Base-by-base conservation (phyloP, 371 early-diverging fungal genomes). In the Syncephalastrum sp. region DNA sequence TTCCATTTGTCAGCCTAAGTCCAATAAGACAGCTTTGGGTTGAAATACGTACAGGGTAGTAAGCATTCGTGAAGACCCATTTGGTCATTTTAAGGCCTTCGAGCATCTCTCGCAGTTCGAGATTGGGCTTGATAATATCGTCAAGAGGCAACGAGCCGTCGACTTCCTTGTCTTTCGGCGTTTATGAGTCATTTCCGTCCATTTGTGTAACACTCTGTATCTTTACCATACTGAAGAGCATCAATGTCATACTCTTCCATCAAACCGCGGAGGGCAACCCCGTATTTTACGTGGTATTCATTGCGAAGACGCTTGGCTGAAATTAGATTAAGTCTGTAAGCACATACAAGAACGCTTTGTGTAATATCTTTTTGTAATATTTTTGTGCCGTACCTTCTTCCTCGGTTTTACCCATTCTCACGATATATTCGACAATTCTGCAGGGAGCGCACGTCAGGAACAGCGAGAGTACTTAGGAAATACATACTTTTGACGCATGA, bases 61-160 rank as follows among this genome's bases (percentile, higher is more conserved):
- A 90, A 15, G 93, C 93, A 59, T 92, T 93, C 41, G 93, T 93
- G 57, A 91, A 91, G n/a, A 89, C 84, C 92, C 92, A 92, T 46
- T 86, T 88, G 19, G 80, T 84, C 16, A 79, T 62, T 5, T 76
- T 77, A 24, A 88, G 55, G 0, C 62, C 52, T 44, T 65, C 48
- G 46, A 93, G 76, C 84, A 92, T 89, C 6, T 74, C 47, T n/a
- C 86, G 81, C 25, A 93, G 68, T 25, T 74, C 72, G 1, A 73
- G 72, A 60, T 92, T 87, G 14, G 75, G 75, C 21, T 79, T 80
- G 8, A 92, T 68, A 10, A 89, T 58, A 0, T 76, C 68, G 49
- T 91, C 88, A 5, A 92, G 73, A 0, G 92, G 92, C 8, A 93
- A 61, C 14, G 83, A 62, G 45, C 83, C 85, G 59, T 93, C 91